These are phyloP conservation scores for Neophaeococcomyces aloes DNA, from an alignment of 2,329 filamentous ascomycete genomes.

Conservation along the genomic window DNA sequence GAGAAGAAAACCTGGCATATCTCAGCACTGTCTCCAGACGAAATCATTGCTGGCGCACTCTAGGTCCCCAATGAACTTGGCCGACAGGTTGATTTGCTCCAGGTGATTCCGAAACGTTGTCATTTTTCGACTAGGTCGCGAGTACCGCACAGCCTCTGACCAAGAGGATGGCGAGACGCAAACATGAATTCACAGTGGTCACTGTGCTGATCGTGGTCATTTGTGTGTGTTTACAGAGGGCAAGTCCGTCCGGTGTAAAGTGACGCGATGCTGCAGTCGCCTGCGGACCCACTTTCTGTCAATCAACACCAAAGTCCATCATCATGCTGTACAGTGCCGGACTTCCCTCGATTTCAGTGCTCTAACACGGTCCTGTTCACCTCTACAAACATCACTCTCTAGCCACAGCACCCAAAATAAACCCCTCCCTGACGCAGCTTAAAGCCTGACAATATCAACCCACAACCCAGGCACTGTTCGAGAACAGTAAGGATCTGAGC, in stretches of 20 bases:
- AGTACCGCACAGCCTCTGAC: no score
- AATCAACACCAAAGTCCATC: neutral
- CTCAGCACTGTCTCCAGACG: slow-evolving; percentile 12
- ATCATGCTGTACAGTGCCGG: neutral
- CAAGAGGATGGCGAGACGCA: no score
- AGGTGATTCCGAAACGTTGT: slow-evolving; percentile 59
- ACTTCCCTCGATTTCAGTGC: neutral
- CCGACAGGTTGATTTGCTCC: slow-evolving; percentile 67
- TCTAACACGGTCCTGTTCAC: no score
- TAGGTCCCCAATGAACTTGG: slow-evolving; percentile 62
- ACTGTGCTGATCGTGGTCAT: no score
- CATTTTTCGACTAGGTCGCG: slow-evolving; percentile 41
- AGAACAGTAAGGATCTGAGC: no score
- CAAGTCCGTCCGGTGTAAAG: neutral
- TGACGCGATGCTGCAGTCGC: slow-evolving; percentile 10
- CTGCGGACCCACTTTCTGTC: slow-evolving; percentile 6
- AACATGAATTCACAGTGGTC: no score
- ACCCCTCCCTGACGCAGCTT: no score
- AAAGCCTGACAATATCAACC: no score
- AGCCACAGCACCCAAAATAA: no score
- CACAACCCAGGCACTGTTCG: no score
- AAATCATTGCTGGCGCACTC: slow-evolving; percentile 43
- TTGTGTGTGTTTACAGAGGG: neutral
- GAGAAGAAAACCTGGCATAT: slow-evolving; percentile 61
- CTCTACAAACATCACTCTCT: no score